Conservation (phyloP, 2,329 filamentous ascomycete species). For the Blastomyces gilchristii region DNA sequence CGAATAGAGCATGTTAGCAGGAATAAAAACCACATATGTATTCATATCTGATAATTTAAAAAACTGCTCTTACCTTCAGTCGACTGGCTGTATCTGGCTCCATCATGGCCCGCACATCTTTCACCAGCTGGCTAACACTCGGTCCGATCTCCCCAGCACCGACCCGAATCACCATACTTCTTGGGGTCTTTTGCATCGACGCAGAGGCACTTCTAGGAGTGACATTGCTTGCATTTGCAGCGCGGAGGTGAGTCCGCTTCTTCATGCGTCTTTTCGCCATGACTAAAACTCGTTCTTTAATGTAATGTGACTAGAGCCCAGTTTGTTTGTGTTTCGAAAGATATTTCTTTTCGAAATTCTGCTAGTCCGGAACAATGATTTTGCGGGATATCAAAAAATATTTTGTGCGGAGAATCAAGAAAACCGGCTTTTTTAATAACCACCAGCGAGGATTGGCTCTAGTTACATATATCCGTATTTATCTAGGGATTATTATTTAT, state of each 20-base stretch:
- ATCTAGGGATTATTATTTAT: background rate
- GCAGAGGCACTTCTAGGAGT: constrained; percentile 50
- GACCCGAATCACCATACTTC: constrained; percentile 97
- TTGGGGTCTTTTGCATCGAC: constrained; percentile 56
- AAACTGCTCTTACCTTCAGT: constrained; percentile 48
- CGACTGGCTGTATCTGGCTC: constrained; percentile 86
- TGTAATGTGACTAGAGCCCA: background rate
- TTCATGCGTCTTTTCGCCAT: constrained; percentile 79
- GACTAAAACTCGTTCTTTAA: constrained; percentile 7
- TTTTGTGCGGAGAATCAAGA: constrained; percentile 18
- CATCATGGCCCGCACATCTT: constrained; percentile 88
- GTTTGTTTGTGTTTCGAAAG: background rate
- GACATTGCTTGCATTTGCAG: constrained; percentile 46
- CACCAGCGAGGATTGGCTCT: background rate
- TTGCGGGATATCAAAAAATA: constrained; percentile 27
- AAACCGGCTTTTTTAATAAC: background rate
- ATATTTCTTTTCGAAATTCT: constrained; percentile 1
- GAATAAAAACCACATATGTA: background rate
- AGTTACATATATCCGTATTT: background rate
- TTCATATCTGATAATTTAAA: background rate
- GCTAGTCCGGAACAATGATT: constrained; percentile 27
- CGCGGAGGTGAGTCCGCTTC: constrained; percentile 74
- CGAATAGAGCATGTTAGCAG: constrained; percentile 3
- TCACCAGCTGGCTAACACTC: constrained; percentile 80
- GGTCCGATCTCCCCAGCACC: constrained; percentile 88